phyloP scores from a whole-genome alignment of 495 filamentous ascomycete genomes.

The Neurospora sublineolata region DNA sequence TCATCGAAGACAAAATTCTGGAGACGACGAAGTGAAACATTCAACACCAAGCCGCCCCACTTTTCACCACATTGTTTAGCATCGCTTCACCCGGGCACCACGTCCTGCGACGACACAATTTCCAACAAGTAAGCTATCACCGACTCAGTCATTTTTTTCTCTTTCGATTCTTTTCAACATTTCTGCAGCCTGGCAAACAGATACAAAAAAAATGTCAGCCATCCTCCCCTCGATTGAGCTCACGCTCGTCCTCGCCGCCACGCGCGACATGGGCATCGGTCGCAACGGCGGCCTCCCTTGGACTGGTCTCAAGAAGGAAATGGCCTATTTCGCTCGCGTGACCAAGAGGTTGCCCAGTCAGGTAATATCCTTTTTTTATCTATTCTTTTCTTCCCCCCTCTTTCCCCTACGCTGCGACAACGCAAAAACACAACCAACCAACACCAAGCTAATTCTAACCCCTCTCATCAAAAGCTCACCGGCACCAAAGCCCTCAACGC shows the following conservation, averaged over 20 bases:
- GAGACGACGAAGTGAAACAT: neutral
- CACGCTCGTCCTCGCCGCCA: slow-evolving; percentile 68
- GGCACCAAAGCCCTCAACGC: slow-evolving; percentile 45
- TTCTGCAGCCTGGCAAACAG: neutral
- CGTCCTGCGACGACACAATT: neutral
- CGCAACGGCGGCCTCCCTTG: slow-evolving; percentile 70
- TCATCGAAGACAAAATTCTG: neutral
- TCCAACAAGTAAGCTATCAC: neutral
- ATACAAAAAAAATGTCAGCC: slow-evolving; percentile 1
- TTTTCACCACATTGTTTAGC: neutral
- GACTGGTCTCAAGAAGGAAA: slow-evolving; percentile 76
- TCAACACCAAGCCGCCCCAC: neutral
- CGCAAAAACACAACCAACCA: neutral
- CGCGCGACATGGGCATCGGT: slow-evolving; percentile 76
- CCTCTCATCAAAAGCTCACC: neutral
- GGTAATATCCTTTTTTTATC: slow-evolving; percentile 2
- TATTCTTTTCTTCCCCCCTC: no score
- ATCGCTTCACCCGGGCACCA: neutral
- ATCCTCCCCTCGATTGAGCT: slow-evolving; percentile 39
- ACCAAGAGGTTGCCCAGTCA: slow-evolving; percentile 51
- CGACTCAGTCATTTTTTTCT: neutral
- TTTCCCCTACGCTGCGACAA: neutral
- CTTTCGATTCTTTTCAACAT: neutral
- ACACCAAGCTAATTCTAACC: neutral
- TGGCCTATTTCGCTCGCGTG: slow-evolving; percentile 87